Conservation (phyloP, 2,329 filamentous ascomycete species). For the Penicillium sp. region DNA sequence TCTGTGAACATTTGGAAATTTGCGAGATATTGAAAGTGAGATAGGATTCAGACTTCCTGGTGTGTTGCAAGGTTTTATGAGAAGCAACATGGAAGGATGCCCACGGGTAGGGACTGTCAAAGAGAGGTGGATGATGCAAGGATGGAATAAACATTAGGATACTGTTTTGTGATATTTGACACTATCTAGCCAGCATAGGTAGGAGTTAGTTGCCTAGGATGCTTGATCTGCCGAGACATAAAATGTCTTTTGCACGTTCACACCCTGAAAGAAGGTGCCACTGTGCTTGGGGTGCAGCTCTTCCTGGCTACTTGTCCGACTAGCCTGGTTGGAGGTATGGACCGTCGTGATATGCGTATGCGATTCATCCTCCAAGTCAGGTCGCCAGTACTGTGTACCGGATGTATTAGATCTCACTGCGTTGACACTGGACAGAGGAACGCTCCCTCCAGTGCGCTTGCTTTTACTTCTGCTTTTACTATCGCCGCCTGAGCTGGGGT, state of each 20-base stretch:
- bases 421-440: conserved; percentile 35
- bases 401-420: conserved; percentile 17
- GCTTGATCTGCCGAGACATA: conserved; percentile 30
- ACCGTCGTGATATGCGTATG: conserved; percentile 31
- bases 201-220: not conserved
- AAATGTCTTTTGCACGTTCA: conserved; percentile 39
- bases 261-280: conserved; percentile 25
- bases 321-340: conserved; percentile 26
- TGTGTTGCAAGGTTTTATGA: no score
- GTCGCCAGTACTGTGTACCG: conserved; percentile 33
- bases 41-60: no score
- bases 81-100: no score
- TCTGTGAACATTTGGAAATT: no score
- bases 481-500: conserved; percentile 24
- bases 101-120: not conserved
- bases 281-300: conserved; percentile 30
- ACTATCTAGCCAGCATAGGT: no score
- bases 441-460: conserved; percentile 28
- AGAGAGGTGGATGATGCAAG: no score
- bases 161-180: not conserved
- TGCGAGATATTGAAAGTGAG: no score
- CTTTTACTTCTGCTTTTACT: conserved; percentile 19
- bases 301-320: conserved; percentile 36
- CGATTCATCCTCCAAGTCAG: conserved; percentile 31
- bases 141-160: not conserved